phyloP scores from a whole-genome alignment of 805 yeast species.

The Kuraishia molischiana region DNA sequence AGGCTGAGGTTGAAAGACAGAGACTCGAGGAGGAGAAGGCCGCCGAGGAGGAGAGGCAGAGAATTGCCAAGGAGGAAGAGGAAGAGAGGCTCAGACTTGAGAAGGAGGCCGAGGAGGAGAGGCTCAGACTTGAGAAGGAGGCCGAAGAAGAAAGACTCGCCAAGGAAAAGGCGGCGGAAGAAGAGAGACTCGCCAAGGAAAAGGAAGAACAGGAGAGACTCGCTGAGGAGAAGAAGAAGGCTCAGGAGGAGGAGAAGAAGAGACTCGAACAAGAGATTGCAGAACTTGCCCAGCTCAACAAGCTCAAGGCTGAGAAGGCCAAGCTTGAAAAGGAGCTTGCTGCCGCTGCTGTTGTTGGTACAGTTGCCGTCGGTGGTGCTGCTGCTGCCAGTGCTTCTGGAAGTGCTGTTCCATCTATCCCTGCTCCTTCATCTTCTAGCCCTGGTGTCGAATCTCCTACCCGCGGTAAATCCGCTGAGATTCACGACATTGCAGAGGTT shows the following conservation, averaged over 20 bases:
- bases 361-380: slow-evolving; percentile 10
- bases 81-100: slow-evolving; percentile 16
- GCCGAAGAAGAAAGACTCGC: slow-evolving; percentile 9
- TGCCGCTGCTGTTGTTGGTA: slow-evolving; percentile 10
- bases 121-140: slow-evolving; percentile 10
- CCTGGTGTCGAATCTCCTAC: slow-evolving; percentile 1
- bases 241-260: slow-evolving; percentile 22
- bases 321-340: slow-evolving; percentile 21
- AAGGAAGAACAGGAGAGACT: slow-evolving; percentile 9
- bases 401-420: slow-evolving; percentile 10
- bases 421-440: slow-evolving; percentile 4
- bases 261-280: slow-evolving; percentile 20
- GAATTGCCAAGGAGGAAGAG: slow-evolving; percentile 14
- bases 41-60: slow-evolving; percentile 18
- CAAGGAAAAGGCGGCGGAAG: slow-evolving; percentile 10
- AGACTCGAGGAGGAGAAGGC: slow-evolving; percentile 29
- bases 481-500: slow-evolving; percentile 10
- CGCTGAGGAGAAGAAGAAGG: slow-evolving; percentile 10
- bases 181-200: slow-evolving; percentile 13
- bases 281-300: slow-evolving; percentile 24
- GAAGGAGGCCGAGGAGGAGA: slow-evolving; percentile 10
- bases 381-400: slow-evolving; percentile 12
- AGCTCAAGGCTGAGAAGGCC: slow-evolving; percentile 23
- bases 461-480: background rate
- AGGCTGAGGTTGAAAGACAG: slow-evolving; percentile 26